Percentiles rank a stretch among this genome's conserved stretches.
Conservation (phyloP, 768 basidiomycete species). For the Galerina marginata region DNA sequence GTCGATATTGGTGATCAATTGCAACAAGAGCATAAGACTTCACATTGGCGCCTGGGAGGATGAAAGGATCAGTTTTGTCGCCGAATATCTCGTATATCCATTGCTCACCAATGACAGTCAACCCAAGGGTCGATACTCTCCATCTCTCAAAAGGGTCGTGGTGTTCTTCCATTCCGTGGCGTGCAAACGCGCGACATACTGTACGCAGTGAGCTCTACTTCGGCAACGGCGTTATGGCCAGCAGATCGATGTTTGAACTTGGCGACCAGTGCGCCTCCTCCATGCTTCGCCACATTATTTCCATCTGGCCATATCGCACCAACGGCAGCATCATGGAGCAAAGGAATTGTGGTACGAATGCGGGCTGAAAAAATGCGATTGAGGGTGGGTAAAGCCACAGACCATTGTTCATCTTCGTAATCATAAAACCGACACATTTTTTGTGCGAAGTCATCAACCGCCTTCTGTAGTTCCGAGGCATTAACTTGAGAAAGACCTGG, state of each 20-base stretch:
- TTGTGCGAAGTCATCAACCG: slow-evolving; percentile 5
- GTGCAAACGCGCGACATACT: background rate
- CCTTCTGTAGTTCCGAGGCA: no score
- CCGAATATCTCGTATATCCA: no score
- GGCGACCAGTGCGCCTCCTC: background rate
- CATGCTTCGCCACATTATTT: no score
- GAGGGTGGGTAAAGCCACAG: background rate
- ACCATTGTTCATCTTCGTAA: slow-evolving; percentile 11
- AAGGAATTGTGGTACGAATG: background rate
- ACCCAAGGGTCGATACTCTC: slow-evolving; percentile 21
- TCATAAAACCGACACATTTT: slow-evolving; percentile 21
- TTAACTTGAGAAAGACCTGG: no score
- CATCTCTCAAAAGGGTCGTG: slow-evolving; percentile 9
- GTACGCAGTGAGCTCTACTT: background rate
- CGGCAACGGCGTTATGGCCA: background rate
- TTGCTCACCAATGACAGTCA: no score
- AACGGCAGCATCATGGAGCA: no score
- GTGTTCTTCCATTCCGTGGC: background rate
- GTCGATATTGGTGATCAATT: no score
- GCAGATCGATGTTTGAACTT: background rate
- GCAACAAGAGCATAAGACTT: no score
- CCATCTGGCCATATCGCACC: no score
- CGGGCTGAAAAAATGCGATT: background rate
- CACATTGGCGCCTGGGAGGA: no score
- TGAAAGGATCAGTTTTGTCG: no score